phyloP scores from a whole-genome alignment of 148 eudicot genomes.

The Silene latifolia region DNA sequence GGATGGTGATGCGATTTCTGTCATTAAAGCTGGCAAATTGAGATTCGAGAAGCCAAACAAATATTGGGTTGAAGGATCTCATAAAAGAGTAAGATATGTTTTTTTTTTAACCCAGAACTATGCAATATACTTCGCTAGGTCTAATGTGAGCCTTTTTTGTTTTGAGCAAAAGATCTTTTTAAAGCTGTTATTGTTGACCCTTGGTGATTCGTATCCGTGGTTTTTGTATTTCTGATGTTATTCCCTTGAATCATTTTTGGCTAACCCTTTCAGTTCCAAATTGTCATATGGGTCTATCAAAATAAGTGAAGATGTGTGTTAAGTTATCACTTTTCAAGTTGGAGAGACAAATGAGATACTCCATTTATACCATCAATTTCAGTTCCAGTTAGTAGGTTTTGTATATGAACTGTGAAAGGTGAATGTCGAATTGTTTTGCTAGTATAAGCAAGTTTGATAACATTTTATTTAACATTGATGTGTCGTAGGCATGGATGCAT shows the following conservation, averaged over 20 bases:
- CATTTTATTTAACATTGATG: constrained; percentile 1
- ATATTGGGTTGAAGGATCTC: constrained; percentile 94
- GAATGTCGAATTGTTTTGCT: neutral
- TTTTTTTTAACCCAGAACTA: too few relatives aligned
- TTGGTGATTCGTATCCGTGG: too few relatives aligned
- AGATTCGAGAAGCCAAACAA: constrained; percentile 77
- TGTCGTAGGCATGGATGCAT: too few relatives aligned
- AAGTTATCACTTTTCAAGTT: too few relatives aligned
- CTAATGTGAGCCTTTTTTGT: neutral
- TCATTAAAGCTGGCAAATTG: constrained; percentile 67
- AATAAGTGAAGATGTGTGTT: too few relatives aligned
- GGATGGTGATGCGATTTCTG: constrained; percentile 45
- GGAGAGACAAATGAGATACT: too few relatives aligned
- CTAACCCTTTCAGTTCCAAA: too few relatives aligned
- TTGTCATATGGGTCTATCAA: too few relatives aligned
- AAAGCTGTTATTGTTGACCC: too few relatives aligned
- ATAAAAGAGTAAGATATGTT: constrained; percentile 82
- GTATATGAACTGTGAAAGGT: constrained; percentile 1
- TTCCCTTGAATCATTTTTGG: too few relatives aligned
- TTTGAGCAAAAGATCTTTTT: too few relatives aligned
- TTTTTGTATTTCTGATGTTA: neutral
- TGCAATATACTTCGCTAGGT: neutral
- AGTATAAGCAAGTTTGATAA: neutral
- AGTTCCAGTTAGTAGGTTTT: neutral
- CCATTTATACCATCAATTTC: too few relatives aligned